A percentile compares a stretch with the other conserved stretches of the same genome.
phyloP scores from a whole-genome alignment of 2,329 filamentous ascomycete genomes.

The Monilinia fructigena region DNA sequence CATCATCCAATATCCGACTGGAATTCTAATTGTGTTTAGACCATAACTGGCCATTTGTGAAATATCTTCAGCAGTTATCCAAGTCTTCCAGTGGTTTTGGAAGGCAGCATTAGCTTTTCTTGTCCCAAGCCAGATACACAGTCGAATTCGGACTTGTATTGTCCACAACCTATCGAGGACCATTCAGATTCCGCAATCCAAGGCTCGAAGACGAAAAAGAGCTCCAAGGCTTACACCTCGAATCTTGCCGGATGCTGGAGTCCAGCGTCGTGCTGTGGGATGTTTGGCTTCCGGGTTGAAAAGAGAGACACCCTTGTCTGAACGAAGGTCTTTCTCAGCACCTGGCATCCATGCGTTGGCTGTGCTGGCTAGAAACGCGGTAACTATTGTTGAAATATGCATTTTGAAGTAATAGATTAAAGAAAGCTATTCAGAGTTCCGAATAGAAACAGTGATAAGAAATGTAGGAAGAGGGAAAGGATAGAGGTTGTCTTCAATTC shows the following conservation, averaged over 20 bases:
- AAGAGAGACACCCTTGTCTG: constrained; percentile 16
- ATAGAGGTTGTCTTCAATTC: neutral
- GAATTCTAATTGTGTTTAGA: constrained; percentile 50
- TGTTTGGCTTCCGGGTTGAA: constrained; percentile 18
- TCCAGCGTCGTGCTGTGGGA: constrained; percentile 17
- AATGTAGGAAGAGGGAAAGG: neutral
- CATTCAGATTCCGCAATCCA: constrained; percentile 48
- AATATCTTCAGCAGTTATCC: constrained; percentile 49
- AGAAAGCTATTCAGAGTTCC: neutral
- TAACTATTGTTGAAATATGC: constrained; percentile 15
- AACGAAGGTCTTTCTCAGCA: constrained; percentile 9
- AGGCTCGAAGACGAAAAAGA: constrained; percentile 50
- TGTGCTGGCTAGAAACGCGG: constrained; percentile 15
- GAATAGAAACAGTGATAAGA: neutral
- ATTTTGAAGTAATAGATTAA: neutral
- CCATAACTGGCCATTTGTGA: constrained; percentile 46
- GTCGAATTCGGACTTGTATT: constrained; percentile 47
- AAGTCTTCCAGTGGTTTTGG: constrained; percentile 48
- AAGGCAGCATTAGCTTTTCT: constrained; percentile 46
- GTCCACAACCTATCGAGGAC: constrained; percentile 47
- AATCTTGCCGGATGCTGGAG: constrained; percentile 42
- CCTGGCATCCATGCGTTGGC: constrained; percentile 21
- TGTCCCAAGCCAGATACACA: constrained; percentile 49
- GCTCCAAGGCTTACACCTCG: constrained; percentile 51
- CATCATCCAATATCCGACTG: constrained; percentile 52